Conservation (phyloP, 306 rosid genomes). For the Quillaja saponaria region DNA sequence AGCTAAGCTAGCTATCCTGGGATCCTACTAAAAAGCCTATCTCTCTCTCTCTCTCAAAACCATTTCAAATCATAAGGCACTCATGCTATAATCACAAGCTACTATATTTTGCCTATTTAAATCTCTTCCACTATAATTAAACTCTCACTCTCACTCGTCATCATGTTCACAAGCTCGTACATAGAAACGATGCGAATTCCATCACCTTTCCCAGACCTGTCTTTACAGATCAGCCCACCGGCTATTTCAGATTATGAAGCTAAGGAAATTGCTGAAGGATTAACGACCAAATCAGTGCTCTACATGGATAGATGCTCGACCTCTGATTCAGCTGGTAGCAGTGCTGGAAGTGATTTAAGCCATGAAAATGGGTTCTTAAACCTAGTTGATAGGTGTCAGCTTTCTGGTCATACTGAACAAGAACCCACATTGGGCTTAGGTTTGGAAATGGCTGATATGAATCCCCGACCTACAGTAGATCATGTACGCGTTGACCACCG, state of each 20-base stretch:
- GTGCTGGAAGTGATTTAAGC: slow-evolving; percentile 71
- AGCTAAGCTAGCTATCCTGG: slow-evolving; percentile 27
- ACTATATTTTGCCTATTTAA: background rate
- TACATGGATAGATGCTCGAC: slow-evolving; percentile 52
- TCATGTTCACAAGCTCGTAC: slow-evolving; percentile 39
- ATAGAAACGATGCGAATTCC: slow-evolving; percentile 35
- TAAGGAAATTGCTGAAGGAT: slow-evolving; percentile 34
- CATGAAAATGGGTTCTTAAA: slow-evolving; percentile 51
- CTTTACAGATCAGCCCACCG: slow-evolving; percentile 80
- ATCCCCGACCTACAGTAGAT: slow-evolving; percentile 12
- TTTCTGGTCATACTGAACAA: slow-evolving; percentile 12
- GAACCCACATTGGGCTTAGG: slow-evolving; percentile 64
- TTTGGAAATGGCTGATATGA: slow-evolving; percentile 33
- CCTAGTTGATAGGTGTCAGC: background rate
- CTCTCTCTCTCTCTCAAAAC: slow-evolving; percentile 27
- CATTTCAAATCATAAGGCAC: slow-evolving; percentile 75
- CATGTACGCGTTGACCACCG: slow-evolving; percentile 23
- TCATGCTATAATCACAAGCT: slow-evolving; percentile 65
- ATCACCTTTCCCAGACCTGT: slow-evolving; percentile 58
- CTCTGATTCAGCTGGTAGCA: slow-evolving; percentile 71
- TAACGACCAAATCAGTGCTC: slow-evolving; percentile 28
- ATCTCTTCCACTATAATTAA: slow-evolving; percentile 3
- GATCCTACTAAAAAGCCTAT: slow-evolving; percentile 33
- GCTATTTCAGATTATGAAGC: slow-evolving; percentile 30
- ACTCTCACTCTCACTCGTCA: slow-evolving; percentile 19